Evolutionary conservation across 179 eudicot species (phyloP).

Genomic region (Camellia oleifera): DNA sequence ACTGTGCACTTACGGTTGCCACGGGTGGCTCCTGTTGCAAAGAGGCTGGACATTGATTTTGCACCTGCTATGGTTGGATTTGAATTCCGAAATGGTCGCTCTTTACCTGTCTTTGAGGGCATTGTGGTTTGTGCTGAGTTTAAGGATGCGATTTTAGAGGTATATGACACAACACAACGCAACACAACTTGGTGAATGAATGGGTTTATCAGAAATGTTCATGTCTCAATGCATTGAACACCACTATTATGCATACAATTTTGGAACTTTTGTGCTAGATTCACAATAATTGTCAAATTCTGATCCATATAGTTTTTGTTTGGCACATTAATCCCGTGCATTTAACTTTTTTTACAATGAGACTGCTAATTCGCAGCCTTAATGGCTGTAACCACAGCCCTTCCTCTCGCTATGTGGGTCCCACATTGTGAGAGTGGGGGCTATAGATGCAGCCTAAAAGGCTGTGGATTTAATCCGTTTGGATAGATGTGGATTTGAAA

Average conservation of each 20-base stretch:
- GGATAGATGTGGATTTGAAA: too few relatives aligned
- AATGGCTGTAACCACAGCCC: background rate
- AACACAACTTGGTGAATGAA: slow-evolving; percentile 8
- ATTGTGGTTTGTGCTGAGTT: slow-evolving; percentile 92
- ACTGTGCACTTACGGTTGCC: slow-evolving; percentile 92
- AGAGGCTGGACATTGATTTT: slow-evolving; percentile 74
- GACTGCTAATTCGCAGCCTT: background rate
- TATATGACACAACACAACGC: slow-evolving; percentile 19
- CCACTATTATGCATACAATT: background rate
- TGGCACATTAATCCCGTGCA: background rate
- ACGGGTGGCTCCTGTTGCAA: slow-evolving; percentile 60
- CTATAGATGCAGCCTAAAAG: background rate
- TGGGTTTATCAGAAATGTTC: background rate
- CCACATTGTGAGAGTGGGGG: background rate
- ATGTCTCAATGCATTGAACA: background rate
- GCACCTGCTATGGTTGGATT: slow-evolving; percentile 99
- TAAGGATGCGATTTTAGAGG: slow-evolving; percentile 77
- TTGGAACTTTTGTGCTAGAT: background rate
- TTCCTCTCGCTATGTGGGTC: background rate
- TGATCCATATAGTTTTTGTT: background rate
- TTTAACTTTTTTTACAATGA: background rate
- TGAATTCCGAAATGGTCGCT: slow-evolving; percentile 86
- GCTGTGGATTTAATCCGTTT: background rate
- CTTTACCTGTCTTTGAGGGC: slow-evolving; percentile 86
- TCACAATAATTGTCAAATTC: background rate